These are phyloP conservation scores for Selaginella moellendorffii DNA, from an alignment of 75 land plant species.

Conservation along the genomic window DNA sequence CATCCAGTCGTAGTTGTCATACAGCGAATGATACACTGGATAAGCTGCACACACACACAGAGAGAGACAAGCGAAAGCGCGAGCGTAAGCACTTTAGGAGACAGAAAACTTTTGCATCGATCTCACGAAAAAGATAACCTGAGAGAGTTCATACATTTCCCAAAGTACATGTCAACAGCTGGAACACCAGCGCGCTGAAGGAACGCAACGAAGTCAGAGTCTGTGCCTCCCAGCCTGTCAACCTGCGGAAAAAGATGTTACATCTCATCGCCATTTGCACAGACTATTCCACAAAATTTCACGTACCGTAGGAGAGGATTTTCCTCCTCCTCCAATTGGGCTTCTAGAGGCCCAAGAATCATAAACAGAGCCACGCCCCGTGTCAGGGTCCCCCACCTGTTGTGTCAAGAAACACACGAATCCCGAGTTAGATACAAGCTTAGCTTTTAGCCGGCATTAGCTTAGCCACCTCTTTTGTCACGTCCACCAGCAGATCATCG, in stretches of 20 bases:
- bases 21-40: slow-evolving; percentile 75
- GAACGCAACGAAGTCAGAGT: slow-evolving; percentile 65
- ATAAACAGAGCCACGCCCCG: slow-evolving; percentile 34
- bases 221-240: slow-evolving; percentile 61
- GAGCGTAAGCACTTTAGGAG: background rate
- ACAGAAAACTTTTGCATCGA: slow-evolving; percentile 6
- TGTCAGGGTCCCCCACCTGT: slow-evolving; percentile 66
- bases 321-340: no score
- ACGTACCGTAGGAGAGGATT: background rate
- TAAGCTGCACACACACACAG: slow-evolving; percentile 30
- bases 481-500: slow-evolving; percentile 46
- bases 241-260: slow-evolving; percentile 48
- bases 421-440: slow-evolving; percentile 5
- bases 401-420: background rate
- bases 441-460: background rate
- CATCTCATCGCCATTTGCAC: no score
- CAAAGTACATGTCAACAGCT: slow-evolving; percentile 45
- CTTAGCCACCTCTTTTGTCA: slow-evolving; percentile 32
- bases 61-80: no score
- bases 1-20: slow-evolving; percentile 76
- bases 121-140: background rate
- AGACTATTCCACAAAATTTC: no score
- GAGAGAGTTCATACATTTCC: slow-evolving; percentile 25
- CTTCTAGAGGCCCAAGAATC: slow-evolving; percentile 43
- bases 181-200: slow-evolving; percentile 80